Evolutionary conservation across 305 asterid genomes (phyloP).

Genomic region (Ilex paraguariensis): DNA sequence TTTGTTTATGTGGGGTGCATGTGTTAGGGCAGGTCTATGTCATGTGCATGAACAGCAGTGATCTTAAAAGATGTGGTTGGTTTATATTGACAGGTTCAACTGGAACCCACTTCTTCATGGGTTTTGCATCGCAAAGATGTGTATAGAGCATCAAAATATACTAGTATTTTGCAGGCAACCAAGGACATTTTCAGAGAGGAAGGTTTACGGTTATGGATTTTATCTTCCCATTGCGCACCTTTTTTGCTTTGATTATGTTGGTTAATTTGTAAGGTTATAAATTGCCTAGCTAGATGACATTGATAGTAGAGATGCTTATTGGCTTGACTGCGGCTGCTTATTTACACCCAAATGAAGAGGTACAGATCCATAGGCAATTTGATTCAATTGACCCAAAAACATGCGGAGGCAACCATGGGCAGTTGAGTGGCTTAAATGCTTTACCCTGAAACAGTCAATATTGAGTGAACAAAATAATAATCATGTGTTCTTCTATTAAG

Average conservation of each 20-base stretch:
- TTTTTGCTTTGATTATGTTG: background rate
- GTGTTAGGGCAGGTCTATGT: no score
- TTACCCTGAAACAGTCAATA: no score
- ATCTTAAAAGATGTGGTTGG: constrained; percentile 7
- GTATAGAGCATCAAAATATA: constrained; percentile 60
- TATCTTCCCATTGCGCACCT: background rate
- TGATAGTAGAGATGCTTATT: background rate
- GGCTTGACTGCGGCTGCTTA: background rate
- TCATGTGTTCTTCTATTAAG: no score
- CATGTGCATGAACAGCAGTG: background rate
- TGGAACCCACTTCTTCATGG: constrained; percentile 87
- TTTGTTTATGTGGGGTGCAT: no score
- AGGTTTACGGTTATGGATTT: constrained; percentile 60
- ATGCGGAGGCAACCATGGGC: no score
- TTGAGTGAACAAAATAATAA: no score
- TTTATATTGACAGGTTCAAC: constrained; percentile 59
- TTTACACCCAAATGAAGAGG: no score
- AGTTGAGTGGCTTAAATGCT: no score
- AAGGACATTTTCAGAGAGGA: constrained; percentile 92
- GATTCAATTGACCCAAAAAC: no score
- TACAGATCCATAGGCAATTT: no score
- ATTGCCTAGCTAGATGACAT: background rate
- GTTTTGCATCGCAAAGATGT: constrained; percentile 51
- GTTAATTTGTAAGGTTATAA: background rate
- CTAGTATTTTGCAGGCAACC: constrained; percentile 85